phyloP scores from a whole-genome alignment of 768 basidiomycete species.

The Amyloporia xantha region DNA sequence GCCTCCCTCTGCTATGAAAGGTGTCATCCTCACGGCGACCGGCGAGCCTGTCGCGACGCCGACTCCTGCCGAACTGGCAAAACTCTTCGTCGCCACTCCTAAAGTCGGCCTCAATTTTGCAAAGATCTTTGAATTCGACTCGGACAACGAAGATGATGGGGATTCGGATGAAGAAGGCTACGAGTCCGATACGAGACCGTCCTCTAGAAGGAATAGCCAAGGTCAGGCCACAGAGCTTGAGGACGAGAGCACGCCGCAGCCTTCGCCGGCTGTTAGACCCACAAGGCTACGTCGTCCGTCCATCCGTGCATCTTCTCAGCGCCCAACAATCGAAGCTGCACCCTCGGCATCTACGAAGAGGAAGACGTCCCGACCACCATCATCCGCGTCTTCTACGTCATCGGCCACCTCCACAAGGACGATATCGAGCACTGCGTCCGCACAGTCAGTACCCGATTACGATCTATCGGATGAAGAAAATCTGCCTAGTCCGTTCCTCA shows the following conservation, averaged over 20 bases:
- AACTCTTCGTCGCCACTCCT: slow-evolving; percentile 63
- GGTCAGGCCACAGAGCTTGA: slow-evolving; percentile 35
- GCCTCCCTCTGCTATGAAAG: slow-evolving; percentile 36
- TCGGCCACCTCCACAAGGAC: slow-evolving; percentile 6
- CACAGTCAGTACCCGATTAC: slow-evolving; percentile 32
- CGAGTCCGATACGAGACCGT: slow-evolving; percentile 18
- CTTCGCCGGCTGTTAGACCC: slow-evolving; percentile 10
- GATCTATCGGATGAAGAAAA: slow-evolving; percentile 77
- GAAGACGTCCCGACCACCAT: slow-evolving; percentile 5
- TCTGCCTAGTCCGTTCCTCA: slow-evolving; percentile 78
- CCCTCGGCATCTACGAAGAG: background rate
- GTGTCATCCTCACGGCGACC: slow-evolving; percentile 73
- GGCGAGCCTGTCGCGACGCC: slow-evolving; percentile 73
- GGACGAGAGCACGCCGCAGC: slow-evolving; percentile 17
- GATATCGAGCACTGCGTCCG: background rate
- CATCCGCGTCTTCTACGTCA: slow-evolving; percentile 11
- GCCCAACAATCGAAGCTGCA: slow-evolving; percentile 4
- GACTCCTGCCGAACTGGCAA: slow-evolving; percentile 55
- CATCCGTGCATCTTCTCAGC: slow-evolving; percentile 21
- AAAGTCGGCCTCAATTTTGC: slow-evolving; percentile 69
- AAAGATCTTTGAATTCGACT: slow-evolving; percentile 66
- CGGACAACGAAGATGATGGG: slow-evolving; percentile 21
- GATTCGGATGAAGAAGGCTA: too few species aligned
- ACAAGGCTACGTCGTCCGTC: slow-evolving; percentile 24
- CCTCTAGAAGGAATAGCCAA: slow-evolving; percentile 18